A percentile compares a stretch with the other conserved stretches of the same genome.
Evolutionary conservation across 257 asterid genomes (phyloP).

Genomic region (Solanum chaucha): DNA sequence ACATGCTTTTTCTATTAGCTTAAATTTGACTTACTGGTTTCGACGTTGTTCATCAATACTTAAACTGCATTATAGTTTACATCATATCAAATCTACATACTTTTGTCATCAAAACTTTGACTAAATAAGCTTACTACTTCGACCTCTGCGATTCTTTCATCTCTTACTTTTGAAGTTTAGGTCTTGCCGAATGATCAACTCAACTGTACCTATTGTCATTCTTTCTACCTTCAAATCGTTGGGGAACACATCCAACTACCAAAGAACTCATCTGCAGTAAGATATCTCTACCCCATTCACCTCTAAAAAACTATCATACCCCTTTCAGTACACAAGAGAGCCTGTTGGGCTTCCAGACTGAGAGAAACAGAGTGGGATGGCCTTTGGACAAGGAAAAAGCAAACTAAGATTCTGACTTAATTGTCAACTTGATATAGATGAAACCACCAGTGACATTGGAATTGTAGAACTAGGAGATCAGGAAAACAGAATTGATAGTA

Average conservation of each 20-base stretch:
- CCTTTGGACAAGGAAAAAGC: background rate
- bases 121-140: background rate
- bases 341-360: background rate
- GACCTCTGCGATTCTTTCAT: background rate
- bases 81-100: background rate
- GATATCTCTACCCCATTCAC: background rate
- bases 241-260: background rate
- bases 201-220: background rate
- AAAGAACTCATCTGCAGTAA: background rate
- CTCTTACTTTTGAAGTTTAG: background rate
- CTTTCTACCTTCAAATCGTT: background rate
- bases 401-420: background rate
- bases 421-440: background rate
- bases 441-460: background rate
- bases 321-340: background rate
- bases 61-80: background rate
- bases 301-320: background rate
- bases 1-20: background rate
- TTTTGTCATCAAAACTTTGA: background rate
- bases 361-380: background rate
- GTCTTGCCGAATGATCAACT: background rate
- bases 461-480: background rate
- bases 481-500: background rate
- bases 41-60: background rate
- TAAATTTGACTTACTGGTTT: background rate